Evolutionary conservation across 2,329 filamentous ascomycete species (phyloP).

Genomic region (Colletotrichum euphorbiae): DNA sequence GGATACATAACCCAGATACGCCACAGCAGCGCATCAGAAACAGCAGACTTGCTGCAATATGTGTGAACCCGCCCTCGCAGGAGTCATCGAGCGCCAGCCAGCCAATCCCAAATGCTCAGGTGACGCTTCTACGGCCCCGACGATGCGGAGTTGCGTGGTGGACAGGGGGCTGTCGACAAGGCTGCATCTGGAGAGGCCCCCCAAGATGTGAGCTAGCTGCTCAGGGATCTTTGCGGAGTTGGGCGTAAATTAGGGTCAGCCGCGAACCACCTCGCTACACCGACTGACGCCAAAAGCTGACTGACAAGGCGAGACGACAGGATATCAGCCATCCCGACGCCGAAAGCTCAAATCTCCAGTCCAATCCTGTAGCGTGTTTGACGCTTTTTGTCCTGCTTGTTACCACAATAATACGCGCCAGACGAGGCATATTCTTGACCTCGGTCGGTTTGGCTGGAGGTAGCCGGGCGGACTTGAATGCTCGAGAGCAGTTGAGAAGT

Average conservation of each 20-base stretch:
- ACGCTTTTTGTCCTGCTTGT: not conserved
- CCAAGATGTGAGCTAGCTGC: conserved; percentile 18
- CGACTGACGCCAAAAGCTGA: not conserved
- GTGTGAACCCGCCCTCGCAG: conserved; percentile 39
- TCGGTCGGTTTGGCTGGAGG: conserved; percentile 26
- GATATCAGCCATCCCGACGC: conserved; percentile 16
- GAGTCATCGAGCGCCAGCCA: conserved; percentile 27
- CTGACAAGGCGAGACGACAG: conserved; percentile 16
- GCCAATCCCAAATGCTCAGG: conserved; percentile 37
- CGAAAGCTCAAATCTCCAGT: conserved; percentile 4
- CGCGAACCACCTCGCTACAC: conserved; percentile 4
- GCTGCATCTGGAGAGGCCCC: conserved; percentile 35
- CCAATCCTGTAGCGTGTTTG: not conserved
- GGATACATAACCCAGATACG: conserved; percentile 12
- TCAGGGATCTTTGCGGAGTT: conserved; percentile 15
- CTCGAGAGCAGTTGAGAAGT: conserved; percentile 5
- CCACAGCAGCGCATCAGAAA: conserved; percentile 34
- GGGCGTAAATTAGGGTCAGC: conserved; percentile 9
- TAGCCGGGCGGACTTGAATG: conserved; percentile 4
- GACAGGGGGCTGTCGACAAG: conserved; percentile 33
- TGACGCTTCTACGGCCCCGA: conserved; percentile 34
- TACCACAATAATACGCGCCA: not conserved
- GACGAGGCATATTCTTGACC: conserved; percentile 3
- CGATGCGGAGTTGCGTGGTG: conserved; percentile 40
- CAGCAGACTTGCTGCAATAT: conserved; percentile 38